Evolutionary conservation across 805 yeast species (phyloP).

Genomic region (Kazachstania kunashirensis): DNA sequence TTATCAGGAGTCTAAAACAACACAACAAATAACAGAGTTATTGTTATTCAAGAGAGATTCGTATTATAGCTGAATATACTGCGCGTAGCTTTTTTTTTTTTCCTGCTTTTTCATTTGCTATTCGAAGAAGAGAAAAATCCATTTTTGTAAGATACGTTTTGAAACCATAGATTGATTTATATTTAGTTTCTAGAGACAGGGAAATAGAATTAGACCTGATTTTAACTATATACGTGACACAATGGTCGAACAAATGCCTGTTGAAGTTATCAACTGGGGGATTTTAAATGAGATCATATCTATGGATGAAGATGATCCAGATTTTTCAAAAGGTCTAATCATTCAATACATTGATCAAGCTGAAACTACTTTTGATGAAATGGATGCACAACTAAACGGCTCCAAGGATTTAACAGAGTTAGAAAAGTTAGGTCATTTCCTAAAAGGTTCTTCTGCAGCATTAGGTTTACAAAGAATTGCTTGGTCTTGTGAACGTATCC

Average conservation of each 20-base stretch:
- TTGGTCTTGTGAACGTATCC: conserved; percentile 85
- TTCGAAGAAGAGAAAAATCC: too few species aligned
- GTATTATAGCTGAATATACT: too few species aligned
- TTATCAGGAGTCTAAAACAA: too few species aligned
- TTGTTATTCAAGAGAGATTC: too few species aligned
- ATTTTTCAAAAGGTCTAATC: conserved; percentile 69
- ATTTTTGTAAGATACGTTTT: too few species aligned
- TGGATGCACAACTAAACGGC: conserved; percentile 38
- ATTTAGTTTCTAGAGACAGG: too few species aligned
- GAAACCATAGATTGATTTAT: too few species aligned
- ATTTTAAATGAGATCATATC: conserved; percentile 79
- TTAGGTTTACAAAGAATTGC: conserved; percentile 77
- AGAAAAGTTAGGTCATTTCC: conserved; percentile 77
- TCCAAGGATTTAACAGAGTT: conserved; percentile 45
- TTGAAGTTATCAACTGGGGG: conserved; percentile 77
- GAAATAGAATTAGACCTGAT: too few species aligned
- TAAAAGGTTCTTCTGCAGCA: conserved; percentile 94
- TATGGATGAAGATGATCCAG: conserved; percentile 96
- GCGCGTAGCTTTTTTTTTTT: too few species aligned
- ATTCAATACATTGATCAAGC: conserved; percentile 88
- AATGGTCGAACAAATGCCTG: conserved; percentile 18
- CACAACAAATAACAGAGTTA: too few species aligned
- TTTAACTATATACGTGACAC: too few species aligned
- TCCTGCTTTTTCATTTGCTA: too few species aligned
- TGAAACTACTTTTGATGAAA: conserved; percentile 61